Evolutionary conservation across 352 stramenopile species (phyloP), one percentile per base, ranked within the genome.

Genomic region (Phytophthora fragariae): DNA sequence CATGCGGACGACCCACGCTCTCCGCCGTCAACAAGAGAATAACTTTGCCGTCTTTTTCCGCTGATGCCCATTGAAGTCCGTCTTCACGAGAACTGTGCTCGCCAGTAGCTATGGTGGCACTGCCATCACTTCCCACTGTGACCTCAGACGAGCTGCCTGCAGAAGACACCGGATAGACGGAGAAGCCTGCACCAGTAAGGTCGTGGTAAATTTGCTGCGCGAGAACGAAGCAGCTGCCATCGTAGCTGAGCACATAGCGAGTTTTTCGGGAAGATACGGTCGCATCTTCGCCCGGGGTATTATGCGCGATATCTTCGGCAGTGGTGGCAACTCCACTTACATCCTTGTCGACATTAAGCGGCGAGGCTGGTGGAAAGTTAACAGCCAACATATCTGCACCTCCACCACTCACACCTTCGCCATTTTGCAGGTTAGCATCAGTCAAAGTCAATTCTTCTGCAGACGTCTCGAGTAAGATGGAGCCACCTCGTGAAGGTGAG

Each of bases 171-270:
- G 77, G 71, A 27, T 81, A 87, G 4, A 92, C 65, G 0, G 72
- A 64, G 58, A 92, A 92, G 0, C 83, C 85, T 0, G 75, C 56
- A 5, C 70, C 69, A 3, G 70, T 68, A 37, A 94, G 77, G 67
- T 94, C 85, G 5, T 82, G 56, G 55, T 82, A 85, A 55, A 94
- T 84, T 53, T 77, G 73, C 37, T 70, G 69, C 14, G 83, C 86
- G 2, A 94, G 72, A 4, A 82, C 56, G 46, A 81, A 85, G 65
- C 85, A 94, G 46, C 69, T 88, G 15, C 83, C 81, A 62, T 92
- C 86, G 47, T 90, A 94, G 73, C 83, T 92, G 59, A 94, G 80
- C 59, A 92, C 77, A 56, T 85, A 94, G 0, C 86, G 79, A 17
- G 78, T 80, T 53, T 62, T 72, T 53, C 52, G 56, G 27, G 66